Evolutionary conservation across 1,139 yeast species (phyloP), one percentile per base, ranked within the genome.

Genomic region (Geotrichum bryndzae): DNA sequence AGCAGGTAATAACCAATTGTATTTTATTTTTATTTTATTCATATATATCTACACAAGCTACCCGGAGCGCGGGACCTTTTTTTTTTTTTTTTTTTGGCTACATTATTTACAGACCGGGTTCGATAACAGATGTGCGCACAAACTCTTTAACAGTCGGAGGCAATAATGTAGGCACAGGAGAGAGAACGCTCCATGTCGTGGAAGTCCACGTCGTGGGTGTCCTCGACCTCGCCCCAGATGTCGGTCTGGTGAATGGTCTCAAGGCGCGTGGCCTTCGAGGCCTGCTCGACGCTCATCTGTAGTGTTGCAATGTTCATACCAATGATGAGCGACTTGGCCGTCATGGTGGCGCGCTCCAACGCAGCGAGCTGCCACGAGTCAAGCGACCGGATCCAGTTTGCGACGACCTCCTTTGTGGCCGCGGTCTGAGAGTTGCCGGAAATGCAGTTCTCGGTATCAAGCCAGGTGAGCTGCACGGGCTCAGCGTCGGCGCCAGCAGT

Each of bases 171-270:
- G 46, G 96, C 95, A 68, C 92, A 83, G 45, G 94, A 84, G 59
- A 94, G 80, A 69, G 86, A 86, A 74, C 98, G 84, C 68, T 90
- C 80, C 73, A 96, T 82, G 68, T 94, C 97, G 56, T 86, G 96
- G 73, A 87, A 87, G 70, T 90, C 96, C 22, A 94, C 98, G 73
- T 94, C 99, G 72, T 94, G 99, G 3, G 98, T 91, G 71, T 94
- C 99, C 76, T 94, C 99, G 29, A 94, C 98, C 74, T 94, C 97
- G 51, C 99, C 99, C 99, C 99, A 94, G 70, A 86, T 82, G 51
- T 84, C 85, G 33, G 96, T 89, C 75, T 94, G 99, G 74, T 83
- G 84, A 57, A 87, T 85, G 6, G 87, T 87, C 72, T 94, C 99
- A 69, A 94, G 79, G 62, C 88, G 86, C 11, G 92, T 94, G 65